Percentiles rank a stretch among this genome's conserved stretches.
Conservation (phyloP, 2,329 filamentous ascomycete species). For the Aspergillus sp. region DNA sequence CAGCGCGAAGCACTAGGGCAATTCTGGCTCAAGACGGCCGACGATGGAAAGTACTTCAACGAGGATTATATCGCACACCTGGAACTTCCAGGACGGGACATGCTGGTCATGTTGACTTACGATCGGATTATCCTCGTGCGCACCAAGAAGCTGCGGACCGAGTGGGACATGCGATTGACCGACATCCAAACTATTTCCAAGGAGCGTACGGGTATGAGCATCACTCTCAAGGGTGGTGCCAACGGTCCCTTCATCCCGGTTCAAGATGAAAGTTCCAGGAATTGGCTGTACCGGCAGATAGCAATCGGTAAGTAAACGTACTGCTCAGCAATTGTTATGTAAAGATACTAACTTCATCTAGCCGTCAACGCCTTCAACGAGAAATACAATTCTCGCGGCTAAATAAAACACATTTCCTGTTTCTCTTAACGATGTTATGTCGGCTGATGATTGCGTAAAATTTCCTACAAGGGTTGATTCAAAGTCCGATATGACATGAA, state of each 20-base stretch:
- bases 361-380: slow-evolving; percentile 70
- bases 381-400: slow-evolving; percentile 55
- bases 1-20: slow-evolving; percentile 94
- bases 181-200: slow-evolving; percentile 97
- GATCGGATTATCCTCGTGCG: slow-evolving; percentile 86
- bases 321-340: not conserved
- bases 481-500: not conserved
- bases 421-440: not conserved
- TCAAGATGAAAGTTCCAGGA: slow-evolving; percentile 75
- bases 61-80: slow-evolving; percentile 97
- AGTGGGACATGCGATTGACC: slow-evolving; percentile 95
- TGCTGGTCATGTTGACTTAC: slow-evolving; percentile 87
- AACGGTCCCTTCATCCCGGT: slow-evolving; percentile 96
- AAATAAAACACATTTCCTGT: not conserved
- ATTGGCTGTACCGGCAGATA: slow-evolving; percentile 68
- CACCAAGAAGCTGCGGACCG: slow-evolving; percentile 78
- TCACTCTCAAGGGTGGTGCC: slow-evolving; percentile 83
- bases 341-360: slow-evolving; percentile 19
- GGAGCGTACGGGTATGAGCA: slow-evolving; percentile 89
- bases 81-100: slow-evolving; percentile 84
- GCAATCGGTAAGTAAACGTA: slow-evolving; percentile 52
- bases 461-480: not conserved
- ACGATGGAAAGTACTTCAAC: slow-evolving; percentile 97
- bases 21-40: slow-evolving; percentile 97
- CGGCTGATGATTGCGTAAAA: not conserved